phyloP scores from a whole-genome alignment of 495 filamentous ascomycete species.

The Bathelium albidoporum region DNA sequence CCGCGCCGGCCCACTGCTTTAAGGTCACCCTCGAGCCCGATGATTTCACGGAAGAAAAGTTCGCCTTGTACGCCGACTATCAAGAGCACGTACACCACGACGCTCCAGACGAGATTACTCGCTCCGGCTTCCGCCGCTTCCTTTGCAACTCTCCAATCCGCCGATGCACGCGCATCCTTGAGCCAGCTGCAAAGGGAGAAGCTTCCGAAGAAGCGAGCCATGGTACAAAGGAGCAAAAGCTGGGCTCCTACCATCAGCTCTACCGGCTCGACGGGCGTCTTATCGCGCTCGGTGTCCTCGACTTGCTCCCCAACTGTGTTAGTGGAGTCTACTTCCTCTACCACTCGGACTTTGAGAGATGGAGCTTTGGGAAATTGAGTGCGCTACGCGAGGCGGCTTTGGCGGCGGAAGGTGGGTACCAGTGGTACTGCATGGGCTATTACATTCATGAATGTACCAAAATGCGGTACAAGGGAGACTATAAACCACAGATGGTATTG shows the following conservation, averaged over 20 bases:
- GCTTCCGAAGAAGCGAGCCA: not conserved
- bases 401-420: constrained; percentile 62
- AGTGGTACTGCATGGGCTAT: constrained; percentile 68
- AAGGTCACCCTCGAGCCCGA: constrained; percentile 71
- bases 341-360: constrained; percentile 68
- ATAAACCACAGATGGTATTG: constrained; percentile 70
- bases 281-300: constrained; percentile 80
- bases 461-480: constrained; percentile 87
- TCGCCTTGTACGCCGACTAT: constrained; percentile 71
- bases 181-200: constrained; percentile 30
- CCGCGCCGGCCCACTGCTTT: constrained; percentile 66
- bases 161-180: constrained; percentile 25
- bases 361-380: constrained; percentile 78
- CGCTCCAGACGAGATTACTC: constrained; percentile 52
- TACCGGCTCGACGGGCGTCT: constrained; percentile 84
- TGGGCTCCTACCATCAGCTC: constrained; percentile 92
- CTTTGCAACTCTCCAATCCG: constrained; percentile 71
- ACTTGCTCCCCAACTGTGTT: constrained; percentile 75
- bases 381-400: constrained; percentile 77
- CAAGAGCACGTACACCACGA: constrained; percentile 75
- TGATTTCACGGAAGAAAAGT: constrained; percentile 81
- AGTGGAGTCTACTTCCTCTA: constrained; percentile 94
- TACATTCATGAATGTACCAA: constrained; percentile 66
- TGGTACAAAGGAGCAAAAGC: constrained; percentile 37
- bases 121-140: constrained; percentile 65